Conservation (phyloP, 2,329 filamentous ascomycete species). For the Cercospora brassicicola region DNA sequence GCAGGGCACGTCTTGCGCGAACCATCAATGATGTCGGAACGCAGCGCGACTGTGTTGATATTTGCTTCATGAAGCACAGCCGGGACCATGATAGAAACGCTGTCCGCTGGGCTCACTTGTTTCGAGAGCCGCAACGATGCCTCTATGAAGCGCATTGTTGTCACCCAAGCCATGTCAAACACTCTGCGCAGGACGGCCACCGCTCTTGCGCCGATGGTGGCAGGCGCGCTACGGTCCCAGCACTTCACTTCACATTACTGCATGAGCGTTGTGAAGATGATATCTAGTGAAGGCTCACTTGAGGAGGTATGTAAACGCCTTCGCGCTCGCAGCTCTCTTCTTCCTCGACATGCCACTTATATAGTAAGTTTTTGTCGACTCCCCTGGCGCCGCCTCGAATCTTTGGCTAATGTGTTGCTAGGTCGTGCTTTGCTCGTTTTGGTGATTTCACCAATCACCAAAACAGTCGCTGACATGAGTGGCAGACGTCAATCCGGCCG, state of each 20-base stretch:
- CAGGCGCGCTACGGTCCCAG: neutral
- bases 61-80: neutral
- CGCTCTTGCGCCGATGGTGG: neutral
- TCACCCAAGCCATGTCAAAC: neutral
- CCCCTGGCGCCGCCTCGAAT: neutral
- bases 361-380: conserved; percentile 10
- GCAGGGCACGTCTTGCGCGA: neutral
- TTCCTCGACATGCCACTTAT: neutral
- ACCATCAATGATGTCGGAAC: neutral
- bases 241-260: neutral
- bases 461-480: conserved; percentile 18
- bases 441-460: conserved; percentile 1
- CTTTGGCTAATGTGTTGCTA: neutral
- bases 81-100: neutral
- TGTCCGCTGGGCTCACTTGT: neutral
- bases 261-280: neutral
- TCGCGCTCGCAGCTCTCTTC: neutral
- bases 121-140: neutral
- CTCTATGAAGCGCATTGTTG: too few relatives aligned
- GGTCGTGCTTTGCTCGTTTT: conserved; percentile 11
- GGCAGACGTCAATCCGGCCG: conserved; percentile 10
- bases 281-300: neutral
- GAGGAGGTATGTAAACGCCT: conserved; percentile 1
- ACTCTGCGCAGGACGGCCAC: neutral
- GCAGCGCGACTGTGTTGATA: neutral